Base-by-base conservation (phyloP, 2,329 filamentous ascomycete species). In the Byssochlamys sp. region DNA sequence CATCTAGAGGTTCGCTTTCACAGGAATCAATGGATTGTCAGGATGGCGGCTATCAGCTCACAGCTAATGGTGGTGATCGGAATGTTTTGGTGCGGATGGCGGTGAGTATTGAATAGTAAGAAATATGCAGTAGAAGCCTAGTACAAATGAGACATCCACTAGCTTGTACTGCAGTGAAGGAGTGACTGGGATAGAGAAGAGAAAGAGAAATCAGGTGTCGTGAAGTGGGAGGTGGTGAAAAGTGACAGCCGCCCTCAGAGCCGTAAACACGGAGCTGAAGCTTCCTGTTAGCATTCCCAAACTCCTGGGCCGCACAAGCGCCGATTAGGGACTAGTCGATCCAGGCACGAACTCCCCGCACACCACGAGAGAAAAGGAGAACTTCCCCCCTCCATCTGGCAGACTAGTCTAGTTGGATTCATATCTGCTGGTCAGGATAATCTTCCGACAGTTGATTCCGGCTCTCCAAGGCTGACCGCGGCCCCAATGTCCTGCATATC, bases 181-280 rank as follows among this genome's bases (percentile, higher is more conserved):
- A 64, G 56, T 55, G 60, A 62, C 60, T 58, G 52, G 49, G 49
- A 56, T 27, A 33, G 50, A 29, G 39, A 52, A 53, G 28, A 54
- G 55, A 53, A 25, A 54, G 55, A 52, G 31, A 39, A 24, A 31
- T 29, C 54, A 53, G 51, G 31, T 14, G 39, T 45, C 19, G 39
- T 7, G 39, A 19, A 6, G 39, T 45, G 39, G 49, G 25, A 12
- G 24, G 49, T 26, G 24, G 26, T 28, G 25, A 26, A 19, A 28
- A 10, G 27, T 51, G 49, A 51, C 10, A 14, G 24, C 49, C 24
- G 49, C 24, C 9, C 49, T 2, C 49, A 26, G 49, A 12, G 14
- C 49, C 27, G 25, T 51, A 51, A 51, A 51, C 49, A 51, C n/a
- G 49, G 49, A 51, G 49, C 49, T 51, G 49, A 51, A 51, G 49